A percentile compares a stretch with the other conserved stretches of the same genome.
Evolutionary conservation across 768 basidiomycete genomes (phyloP).

Genomic region (Mycena alexandri): DNA sequence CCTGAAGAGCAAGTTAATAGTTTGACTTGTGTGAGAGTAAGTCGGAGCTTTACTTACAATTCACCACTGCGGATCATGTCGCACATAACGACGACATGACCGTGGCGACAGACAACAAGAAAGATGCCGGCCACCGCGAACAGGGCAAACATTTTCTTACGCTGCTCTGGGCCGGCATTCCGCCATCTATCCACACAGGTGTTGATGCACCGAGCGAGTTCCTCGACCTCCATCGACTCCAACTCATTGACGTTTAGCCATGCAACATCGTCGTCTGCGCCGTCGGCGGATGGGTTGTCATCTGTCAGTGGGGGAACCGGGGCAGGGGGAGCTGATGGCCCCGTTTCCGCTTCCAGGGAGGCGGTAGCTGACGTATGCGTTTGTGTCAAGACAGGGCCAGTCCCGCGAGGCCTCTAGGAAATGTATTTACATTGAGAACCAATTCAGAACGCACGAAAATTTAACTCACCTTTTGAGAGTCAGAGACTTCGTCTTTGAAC

Average conservation of each 20-base stretch:
- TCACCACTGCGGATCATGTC: slow-evolving; percentile 7
- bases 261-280: neutral
- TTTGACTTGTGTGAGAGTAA: no score
- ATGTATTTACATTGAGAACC: neutral
- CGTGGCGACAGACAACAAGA: neutral
- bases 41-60: neutral
- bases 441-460: no score
- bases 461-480: slow-evolving; percentile 10
- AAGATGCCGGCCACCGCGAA: slow-evolving; percentile 2
- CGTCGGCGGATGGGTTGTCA: neutral
- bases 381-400: no score
- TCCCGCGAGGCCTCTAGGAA: neutral
- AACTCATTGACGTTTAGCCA: slow-evolving; percentile 10
- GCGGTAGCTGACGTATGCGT: no score
- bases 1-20: neutral
- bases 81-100: slow-evolving; percentile 4
- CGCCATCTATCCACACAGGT: slow-evolving; percentile 5
- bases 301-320: neutral
- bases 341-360: neutral
- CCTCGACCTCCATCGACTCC: neutral
- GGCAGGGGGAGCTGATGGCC: neutral
- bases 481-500: slow-evolving; percentile 23
- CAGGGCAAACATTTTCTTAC: slow-evolving; percentile 5
- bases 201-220: neutral
- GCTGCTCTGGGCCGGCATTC: neutral